Evolutionary conservation across 1,284 basidiomycete genomes (phyloP), one percentile per base, ranked within the genome.

Genomic region (Naganishia liquefaciens): DNA sequence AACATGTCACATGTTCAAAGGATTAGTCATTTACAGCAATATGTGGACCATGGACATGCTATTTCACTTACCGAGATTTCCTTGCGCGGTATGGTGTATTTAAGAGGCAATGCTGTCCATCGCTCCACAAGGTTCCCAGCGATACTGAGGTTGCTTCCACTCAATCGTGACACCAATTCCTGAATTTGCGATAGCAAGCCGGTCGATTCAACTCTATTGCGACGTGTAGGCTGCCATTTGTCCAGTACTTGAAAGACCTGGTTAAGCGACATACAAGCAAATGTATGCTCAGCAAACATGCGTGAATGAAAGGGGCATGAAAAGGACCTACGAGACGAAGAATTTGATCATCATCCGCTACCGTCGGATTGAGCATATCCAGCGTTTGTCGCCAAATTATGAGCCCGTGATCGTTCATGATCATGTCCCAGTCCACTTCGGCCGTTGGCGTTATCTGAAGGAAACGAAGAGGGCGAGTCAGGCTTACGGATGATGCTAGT

Each of bases 401-500:
- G 76, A 96, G 93, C 1, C 93, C 94, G 76, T 96, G 92, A 73
- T 98, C 81, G 33, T 93, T 89, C 86, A 97, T 91, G 61, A 98
- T 82, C 74, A 37, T 37, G 7, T 92, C 87, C 50, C 91, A 85
- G 42, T 94, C 83, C 21, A 92, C 87, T 0, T 84, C 82, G 49
- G 86, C 83, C 65, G 96, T 92, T 43, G 88, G 86, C 0, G 93
- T 95, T 71, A 95, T 88, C 90, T 93, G 74, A 15, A 39, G n/a
- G 30, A 17, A 60, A 9, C 28, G 27, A 28, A 58, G 15, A 17
- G 25, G n/a, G 5, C 33, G 37, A 13, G 37, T 5, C 17, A 13
- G 19, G 7, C 9, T 21, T 19, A 5, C 21, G 37, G 17, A 39
- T 13, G 15, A 21, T 28, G n/a, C 44, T 23, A 44, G 43, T 5